Evolutionary conservation across 148 eudicot genomes (phyloP).

Genomic region (Talinum fruticosum): DNA sequence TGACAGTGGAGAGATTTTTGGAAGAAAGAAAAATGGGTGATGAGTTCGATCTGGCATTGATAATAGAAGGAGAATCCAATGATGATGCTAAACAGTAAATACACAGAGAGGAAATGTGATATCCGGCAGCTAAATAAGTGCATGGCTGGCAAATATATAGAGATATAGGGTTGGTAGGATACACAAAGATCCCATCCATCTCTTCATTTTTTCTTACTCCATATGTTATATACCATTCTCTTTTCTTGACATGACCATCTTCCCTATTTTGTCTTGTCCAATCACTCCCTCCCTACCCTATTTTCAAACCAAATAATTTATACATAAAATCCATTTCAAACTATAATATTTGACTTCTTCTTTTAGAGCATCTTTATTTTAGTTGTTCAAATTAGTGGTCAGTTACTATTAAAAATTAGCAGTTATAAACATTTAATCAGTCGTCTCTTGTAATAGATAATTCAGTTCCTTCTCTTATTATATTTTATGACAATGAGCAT

Average conservation of each 20-base stretch:
- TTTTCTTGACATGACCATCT: conserved; percentile 31
- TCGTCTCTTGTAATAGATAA: no score
- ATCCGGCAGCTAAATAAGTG: background rate
- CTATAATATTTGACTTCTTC: no score
- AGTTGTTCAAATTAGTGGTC: no score
- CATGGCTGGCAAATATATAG: conserved; percentile 16
- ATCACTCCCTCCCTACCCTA: conserved; percentile 2
- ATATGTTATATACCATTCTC: background rate
- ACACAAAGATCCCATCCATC: conserved; percentile 1
- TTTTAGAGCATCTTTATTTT: no score
- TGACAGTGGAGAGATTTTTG: no score
- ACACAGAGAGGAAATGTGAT: background rate
- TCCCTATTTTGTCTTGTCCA: conserved; percentile 18
- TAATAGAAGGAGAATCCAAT: conserved; percentile 26
- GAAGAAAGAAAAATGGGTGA: background rate
- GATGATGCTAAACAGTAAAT: conserved; percentile 21
- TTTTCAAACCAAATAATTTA: no score
- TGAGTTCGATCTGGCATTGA: background rate
- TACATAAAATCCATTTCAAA: no score
- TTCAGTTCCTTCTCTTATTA: no score
- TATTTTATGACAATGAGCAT: no score
- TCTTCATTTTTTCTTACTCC: background rate
- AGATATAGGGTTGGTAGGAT: conserved; percentile 16
- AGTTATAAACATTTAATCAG: no score
- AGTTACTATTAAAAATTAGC: no score